Evolutionary conservation across 192 early-diverging fungal species (phyloP), one percentile per base, ranked within the genome.

Genomic region (Spizellomyces sp.): DNA sequence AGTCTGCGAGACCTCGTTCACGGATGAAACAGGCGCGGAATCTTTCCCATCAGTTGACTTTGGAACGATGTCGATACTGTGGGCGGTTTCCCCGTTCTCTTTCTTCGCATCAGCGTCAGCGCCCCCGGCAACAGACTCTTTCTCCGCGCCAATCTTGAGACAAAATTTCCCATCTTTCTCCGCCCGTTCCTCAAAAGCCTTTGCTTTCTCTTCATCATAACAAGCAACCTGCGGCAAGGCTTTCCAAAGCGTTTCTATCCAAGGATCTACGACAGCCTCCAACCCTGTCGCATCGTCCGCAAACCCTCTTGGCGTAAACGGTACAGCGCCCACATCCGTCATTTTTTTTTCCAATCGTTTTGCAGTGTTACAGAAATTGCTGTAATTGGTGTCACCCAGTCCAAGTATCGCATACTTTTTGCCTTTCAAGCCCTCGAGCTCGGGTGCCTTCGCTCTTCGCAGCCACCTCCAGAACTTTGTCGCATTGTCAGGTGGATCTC

Each of bases 401-500:
- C 94, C 75, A 41, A 87, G 79, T 5, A 78, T 74, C 19, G 90
- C 81, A 57, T 86, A 89, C 0, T 79, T 75, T 21, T 85, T 84
- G 7, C 88, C 83, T 60, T 89, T 90, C n/a, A 90, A 82, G 50
- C 89, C 87, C n/a, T 71, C 79, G 14, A 81, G 65, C 21, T 78
- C 77, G 41, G 68, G 62, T 48, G 67, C 68, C 59, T 79, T 79
- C n/a, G 77, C 73, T n/a, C 82, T 58, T 45, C 94, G 86, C 45
- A 96, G 73, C 55, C 85, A 90, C 6, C 94, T 81, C 89, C 91
- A 96, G 76, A 96, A 96, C 74, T 93, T 93, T 9, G 89, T 86
- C 0, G 94, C 85, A 81, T 98, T 98, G 77, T 98, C 96, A 6
- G 96, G 96, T 48, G 94, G 92, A 76, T 98, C 96, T 44, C 96